Evolutionary conservation across 352 stramenopile species (phyloP).

Genomic region (Pythium monospermum): DNA sequence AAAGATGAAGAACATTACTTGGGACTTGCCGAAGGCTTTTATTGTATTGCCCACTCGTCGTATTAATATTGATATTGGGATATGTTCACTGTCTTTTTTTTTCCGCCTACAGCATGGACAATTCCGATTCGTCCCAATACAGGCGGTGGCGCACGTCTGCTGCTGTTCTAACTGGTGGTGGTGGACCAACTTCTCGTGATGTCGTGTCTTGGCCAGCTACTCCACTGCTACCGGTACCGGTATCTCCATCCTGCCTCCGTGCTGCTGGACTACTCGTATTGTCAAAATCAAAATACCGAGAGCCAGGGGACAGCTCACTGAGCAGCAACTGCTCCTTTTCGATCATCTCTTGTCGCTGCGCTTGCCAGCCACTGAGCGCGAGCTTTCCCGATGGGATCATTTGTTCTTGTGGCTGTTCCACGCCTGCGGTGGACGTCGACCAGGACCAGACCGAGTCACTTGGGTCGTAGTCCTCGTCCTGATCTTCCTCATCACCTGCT

Average conservation of each 20-base stretch:
- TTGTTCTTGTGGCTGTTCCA: background rate
- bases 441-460: conserved; percentile 17
- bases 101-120: conserved; percentile 27
- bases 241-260: conserved; percentile 25
- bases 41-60: background rate
- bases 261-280: conserved; percentile 30
- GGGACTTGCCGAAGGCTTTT: background rate
- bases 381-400: conserved; percentile 21
- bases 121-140: conserved; percentile 20
- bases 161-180: background rate
- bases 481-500: background rate
- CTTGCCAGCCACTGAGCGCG: conserved; percentile 58
- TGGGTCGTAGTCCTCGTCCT: conserved; percentile 5
- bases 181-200: background rate
- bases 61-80: background rate
- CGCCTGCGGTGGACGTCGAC: conserved; percentile 8
- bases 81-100: background rate
- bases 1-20: too few relatives aligned
- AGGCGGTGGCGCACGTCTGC: background rate
- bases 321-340: conserved; percentile 44
- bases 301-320: conserved; percentile 28
- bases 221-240: background rate
- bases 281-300: conserved; percentile 44
- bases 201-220: background rate
- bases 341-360: conserved; percentile 44